Evolutionary conservation across 73 alveolate genomes (phyloP), one percentile per base, ranked within the genome.

Genomic region (Paramecium bursaria): DNA sequence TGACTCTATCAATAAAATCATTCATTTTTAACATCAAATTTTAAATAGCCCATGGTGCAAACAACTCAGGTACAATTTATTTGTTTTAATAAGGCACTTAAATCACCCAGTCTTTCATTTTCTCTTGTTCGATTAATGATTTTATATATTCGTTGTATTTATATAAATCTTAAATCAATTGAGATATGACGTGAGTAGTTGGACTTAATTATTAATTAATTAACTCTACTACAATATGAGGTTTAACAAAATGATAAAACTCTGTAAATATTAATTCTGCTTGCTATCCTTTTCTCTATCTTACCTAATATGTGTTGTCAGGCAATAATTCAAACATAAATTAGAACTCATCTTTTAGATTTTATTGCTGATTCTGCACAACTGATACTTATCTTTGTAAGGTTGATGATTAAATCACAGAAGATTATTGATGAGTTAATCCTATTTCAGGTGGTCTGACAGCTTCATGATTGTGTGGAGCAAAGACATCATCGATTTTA

Each of bases 391-490:
- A 57, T 14, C 76, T 26, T 14, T 57, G 17, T 27, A 57, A 30
- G 1, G 14, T 26, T 26, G 76, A 50, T 57, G 27, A 6, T 11
- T 11, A n/a, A 19, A 30, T 19, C 0, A 57, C 7, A 10, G 76
- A 57, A 27, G 33, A n/a, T 29, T 57, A 30, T 27, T 57, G n/a
- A n/a, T n/a, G n/a, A n/a, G n/a, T n/a, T n/a, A n/a, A 57, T 27
- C 51, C 15, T 7, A 57, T 30, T 57, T 57, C 76, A 11, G 52
- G 52, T 57, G 27, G 4, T 30, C 76, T 57, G 9, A 57, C 33
- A 23, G 9, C 27, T 57, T 57, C 76, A 57, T 57, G 76, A n/a
- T 57, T 15, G 33, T 57, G 76, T n/a, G 76, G 76, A 9, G 76
- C 76, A 57, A 57, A 57, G 6, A 57, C 17, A 27, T 57, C 76